Percentiles rank a stretch among this genome's conserved stretches.
phyloP scores from a whole-genome alignment of 495 filamentous ascomycete species.

The Hypoxylon intermedium region DNA sequence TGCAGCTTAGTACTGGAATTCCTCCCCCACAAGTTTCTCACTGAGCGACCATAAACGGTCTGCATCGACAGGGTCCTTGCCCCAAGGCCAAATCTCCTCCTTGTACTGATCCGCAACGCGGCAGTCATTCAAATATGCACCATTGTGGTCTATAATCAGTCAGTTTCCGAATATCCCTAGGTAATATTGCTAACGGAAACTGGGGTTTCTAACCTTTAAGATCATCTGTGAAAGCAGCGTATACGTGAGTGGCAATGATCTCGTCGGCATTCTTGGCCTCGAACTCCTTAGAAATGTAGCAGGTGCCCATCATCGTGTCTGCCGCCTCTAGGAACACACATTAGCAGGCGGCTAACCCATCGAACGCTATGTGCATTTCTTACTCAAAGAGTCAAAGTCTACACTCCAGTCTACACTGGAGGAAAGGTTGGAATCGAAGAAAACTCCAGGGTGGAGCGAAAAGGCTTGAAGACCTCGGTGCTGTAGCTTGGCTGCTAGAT shows the following conservation, averaged over 20 bases:
- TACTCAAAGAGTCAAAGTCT: conserved; percentile 33
- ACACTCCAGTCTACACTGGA: conserved; percentile 40
- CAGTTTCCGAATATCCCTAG: too few species aligned
- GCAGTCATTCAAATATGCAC: too few species aligned
- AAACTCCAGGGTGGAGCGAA: conserved; percentile 56
- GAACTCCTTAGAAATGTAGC: conserved; percentile 35
- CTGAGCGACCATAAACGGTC: too few species aligned
- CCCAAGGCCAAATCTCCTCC: too few species aligned
- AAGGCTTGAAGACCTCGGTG: conserved; percentile 41
- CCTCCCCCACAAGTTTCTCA: too few species aligned
- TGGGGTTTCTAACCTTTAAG: too few species aligned
- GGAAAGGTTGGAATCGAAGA: conserved; percentile 41
- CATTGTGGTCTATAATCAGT: too few species aligned
- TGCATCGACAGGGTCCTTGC: too few species aligned
- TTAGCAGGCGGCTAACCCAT: too few species aligned
- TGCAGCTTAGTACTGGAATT: too few species aligned
- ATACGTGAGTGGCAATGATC: conserved; percentile 55
- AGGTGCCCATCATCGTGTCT: not conserved
- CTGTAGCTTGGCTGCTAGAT: conserved; percentile 52
- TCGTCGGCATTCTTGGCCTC: conserved; percentile 44
- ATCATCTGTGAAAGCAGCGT: conserved; percentile 57
- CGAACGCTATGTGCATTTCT: not conserved
- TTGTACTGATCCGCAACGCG: too few species aligned
- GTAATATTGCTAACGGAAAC: too few species aligned
- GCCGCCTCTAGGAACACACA: not conserved